Evolutionary conservation across 2,329 filamentous ascomycete genomes (phyloP).

Genomic region (Phialophora tarda): DNA sequence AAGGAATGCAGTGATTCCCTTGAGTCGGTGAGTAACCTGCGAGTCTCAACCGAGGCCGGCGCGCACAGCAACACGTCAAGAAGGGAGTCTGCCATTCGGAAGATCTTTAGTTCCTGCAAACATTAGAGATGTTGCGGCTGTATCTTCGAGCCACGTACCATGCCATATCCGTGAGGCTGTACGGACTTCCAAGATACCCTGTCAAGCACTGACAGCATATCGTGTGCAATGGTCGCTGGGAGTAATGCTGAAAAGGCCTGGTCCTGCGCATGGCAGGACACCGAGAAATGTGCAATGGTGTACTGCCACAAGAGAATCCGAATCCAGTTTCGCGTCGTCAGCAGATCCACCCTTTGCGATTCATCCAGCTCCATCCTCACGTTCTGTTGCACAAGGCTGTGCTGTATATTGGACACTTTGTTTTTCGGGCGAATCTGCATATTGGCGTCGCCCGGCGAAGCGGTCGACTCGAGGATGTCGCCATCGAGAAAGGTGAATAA

Average conservation of each 20-base stretch:
- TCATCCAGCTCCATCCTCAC: slow-evolving; percentile 4
- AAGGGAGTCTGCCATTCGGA: slow-evolving; percentile 16
- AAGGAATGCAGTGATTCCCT: slow-evolving; percentile 11
- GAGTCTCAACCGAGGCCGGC: background rate
- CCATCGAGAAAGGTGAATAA: slow-evolving; percentile 21
- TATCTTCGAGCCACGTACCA: slow-evolving; percentile 5
- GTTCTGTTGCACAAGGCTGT: slow-evolving; percentile 2
- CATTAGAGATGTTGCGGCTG: background rate
- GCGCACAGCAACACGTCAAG: slow-evolving; percentile 21
- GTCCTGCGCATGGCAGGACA: slow-evolving; percentile 12
- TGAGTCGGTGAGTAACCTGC: slow-evolving; percentile 5
- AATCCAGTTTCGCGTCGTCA: slow-evolving; percentile 19
- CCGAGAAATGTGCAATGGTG: slow-evolving; percentile 16
- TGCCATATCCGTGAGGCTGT: slow-evolving; percentile 20
- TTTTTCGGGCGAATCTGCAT: background rate
- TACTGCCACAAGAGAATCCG: slow-evolving; percentile 22
- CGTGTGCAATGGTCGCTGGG: slow-evolving; percentile 11
- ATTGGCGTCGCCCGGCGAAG: background rate
- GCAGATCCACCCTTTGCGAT: slow-evolving; percentile 17
- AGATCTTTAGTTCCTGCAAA: slow-evolving; percentile 22
- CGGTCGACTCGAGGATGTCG: slow-evolving; percentile 3
- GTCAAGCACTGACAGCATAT: slow-evolving; percentile 12
- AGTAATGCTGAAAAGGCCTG: slow-evolving; percentile 19
- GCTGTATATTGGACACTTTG: slow-evolving; percentile 3
- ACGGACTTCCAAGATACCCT: slow-evolving; percentile 17